These are phyloP conservation scores for Sisymbrium altissimum DNA, from an alignment of 345 rosid species.

Conservation along the genomic window DNA sequence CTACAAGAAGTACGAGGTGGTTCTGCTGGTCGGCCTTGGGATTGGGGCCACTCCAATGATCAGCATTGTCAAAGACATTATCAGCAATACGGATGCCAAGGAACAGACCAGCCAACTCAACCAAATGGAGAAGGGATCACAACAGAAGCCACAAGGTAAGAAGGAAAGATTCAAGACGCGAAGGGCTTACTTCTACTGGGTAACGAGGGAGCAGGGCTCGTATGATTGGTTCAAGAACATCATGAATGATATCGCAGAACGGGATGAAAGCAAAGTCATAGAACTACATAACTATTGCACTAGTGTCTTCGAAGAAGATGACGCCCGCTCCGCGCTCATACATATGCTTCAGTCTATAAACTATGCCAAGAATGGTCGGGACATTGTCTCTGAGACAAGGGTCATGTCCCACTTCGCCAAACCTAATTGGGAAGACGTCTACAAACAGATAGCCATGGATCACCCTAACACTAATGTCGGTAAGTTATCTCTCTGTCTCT, in stretches of 20 bases:
- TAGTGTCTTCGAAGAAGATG: constrained; percentile 75
- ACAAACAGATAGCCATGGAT: constrained; percentile 49
- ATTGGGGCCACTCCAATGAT: constrained; percentile 88
- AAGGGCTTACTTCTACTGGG: constrained; percentile 75
- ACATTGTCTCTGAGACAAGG: constrained; percentile 63
- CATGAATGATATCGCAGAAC: constrained; percentile 34
- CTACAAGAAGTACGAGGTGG: constrained; percentile 64
- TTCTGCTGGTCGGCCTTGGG: constrained; percentile 63
- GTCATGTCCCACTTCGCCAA: constrained; percentile 71
- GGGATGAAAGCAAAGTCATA: constrained; percentile 51
- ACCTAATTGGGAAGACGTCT: constrained; percentile 65
- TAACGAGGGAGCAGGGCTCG: constrained; percentile 72
- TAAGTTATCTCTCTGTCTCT: constrained; percentile 25
- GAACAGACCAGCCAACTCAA: constrained; percentile 31
- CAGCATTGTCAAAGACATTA: constrained; percentile 74
- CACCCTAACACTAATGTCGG: constrained; percentile 59
- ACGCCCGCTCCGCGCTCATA: constrained; percentile 72
- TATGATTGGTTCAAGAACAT: constrained; percentile 80
- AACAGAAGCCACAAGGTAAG: constrained; percentile 16
- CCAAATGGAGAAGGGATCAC: constrained; percentile 31
- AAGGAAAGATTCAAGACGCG: constrained; percentile 49
- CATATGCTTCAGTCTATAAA: constrained; percentile 65
- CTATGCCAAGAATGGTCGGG: constrained; percentile 60
- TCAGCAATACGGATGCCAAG: constrained; percentile 47
- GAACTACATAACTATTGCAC: constrained; percentile 76